A percentile compares a stretch with the other conserved stretches of the same genome.
Conservation (phyloP, 129 eudicot species). For the Glebionis coronaria region DNA sequence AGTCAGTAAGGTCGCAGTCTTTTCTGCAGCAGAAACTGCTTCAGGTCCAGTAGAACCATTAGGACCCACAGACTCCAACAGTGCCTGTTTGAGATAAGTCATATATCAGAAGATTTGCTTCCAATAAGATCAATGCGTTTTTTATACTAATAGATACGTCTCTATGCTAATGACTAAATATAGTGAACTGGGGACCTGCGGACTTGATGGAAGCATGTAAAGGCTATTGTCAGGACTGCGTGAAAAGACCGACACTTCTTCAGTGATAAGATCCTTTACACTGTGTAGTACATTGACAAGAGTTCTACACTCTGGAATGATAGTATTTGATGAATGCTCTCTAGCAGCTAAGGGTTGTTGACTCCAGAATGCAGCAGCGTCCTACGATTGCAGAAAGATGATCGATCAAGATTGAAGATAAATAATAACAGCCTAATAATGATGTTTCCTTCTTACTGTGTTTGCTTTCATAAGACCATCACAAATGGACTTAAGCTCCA, state of each 20-base stretch:
- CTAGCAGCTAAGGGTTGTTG: slow-evolving; percentile 81
- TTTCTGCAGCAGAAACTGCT: slow-evolving; percentile 72
- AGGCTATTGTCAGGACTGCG: slow-evolving; percentile 80
- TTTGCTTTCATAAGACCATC: slow-evolving; percentile 68
- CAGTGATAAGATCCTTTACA: slow-evolving; percentile 68
- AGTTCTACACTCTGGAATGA: slow-evolving; percentile 69
- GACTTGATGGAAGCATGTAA: slow-evolving; percentile 95
- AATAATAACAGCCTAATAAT: slow-evolving; percentile 3
- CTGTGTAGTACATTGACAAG: slow-evolving; percentile 50
- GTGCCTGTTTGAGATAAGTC: slow-evolving; percentile 45
- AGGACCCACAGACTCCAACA: slow-evolving; percentile 76
- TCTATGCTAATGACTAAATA: not conserved
- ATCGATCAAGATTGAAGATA: not conserved
- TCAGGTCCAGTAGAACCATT: slow-evolving; percentile 72
- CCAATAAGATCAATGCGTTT: not conserved
- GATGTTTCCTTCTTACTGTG: slow-evolving; percentile 42
- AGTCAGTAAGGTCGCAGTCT: slow-evolving; percentile 68
- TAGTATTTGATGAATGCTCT: slow-evolving; percentile 86
- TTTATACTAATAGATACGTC: not conserved
- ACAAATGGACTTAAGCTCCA: slow-evolving; percentile 76
- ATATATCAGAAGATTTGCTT: slow-evolving; percentile 4
- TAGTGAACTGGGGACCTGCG: slow-evolving; percentile 50
- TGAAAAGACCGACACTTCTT: slow-evolving; percentile 70
- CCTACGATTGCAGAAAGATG: slow-evolving; percentile 38
- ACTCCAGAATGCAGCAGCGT: slow-evolving; percentile 86